Base-by-base conservation (phyloP, 257 asterid species). In the Solanum pennellii region DNA sequence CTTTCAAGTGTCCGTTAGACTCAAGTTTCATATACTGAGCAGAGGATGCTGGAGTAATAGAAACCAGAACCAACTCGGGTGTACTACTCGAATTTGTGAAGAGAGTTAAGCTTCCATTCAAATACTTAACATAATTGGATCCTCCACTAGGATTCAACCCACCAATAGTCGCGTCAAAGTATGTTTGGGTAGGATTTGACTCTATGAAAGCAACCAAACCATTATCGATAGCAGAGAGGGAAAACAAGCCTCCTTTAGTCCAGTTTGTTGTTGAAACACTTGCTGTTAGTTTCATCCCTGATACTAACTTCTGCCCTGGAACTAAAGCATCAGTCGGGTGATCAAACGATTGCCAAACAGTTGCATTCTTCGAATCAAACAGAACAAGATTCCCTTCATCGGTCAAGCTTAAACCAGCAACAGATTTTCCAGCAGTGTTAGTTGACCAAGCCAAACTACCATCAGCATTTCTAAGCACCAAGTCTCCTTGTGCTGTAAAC, bases 261-360 rank as follows among this genome's bases (percentile, higher is more conserved):
- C 87, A 88, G 31, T 88, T 82, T 7, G 77, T 77, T 77, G 27
- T 45, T 41, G 89, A 83, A 66, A 68, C 60, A 41, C 88, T 23
- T 18, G 89, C 75, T 29, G 73, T 88, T 44, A 88, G 88, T 86
- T 83, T 88, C 86, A 83, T 89, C 10, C 90, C 88, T 3, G 71
- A 27, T 47, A 3, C 33, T 42, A 87, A 72, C 86, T 35, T 60
- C 83, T 89, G 90, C 52, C 91, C 91, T 13, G 76, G 86, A 69
- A 89, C 83, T 4, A 89, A 73, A n/a, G 86, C 37, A 69, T 89
- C 90, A 4, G 89, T 88, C 29, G 88, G 89, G 23, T 87, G 88
- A 87, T 79, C 84, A 56, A 87, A 89, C 25, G 91, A 89, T 73
- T 88, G 90, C 90, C 91, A 89, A 74, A 88, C 82, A 14, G 47